Conservation (phyloP, 1,139 yeast genomes). For the Pichia sp. region DNA sequence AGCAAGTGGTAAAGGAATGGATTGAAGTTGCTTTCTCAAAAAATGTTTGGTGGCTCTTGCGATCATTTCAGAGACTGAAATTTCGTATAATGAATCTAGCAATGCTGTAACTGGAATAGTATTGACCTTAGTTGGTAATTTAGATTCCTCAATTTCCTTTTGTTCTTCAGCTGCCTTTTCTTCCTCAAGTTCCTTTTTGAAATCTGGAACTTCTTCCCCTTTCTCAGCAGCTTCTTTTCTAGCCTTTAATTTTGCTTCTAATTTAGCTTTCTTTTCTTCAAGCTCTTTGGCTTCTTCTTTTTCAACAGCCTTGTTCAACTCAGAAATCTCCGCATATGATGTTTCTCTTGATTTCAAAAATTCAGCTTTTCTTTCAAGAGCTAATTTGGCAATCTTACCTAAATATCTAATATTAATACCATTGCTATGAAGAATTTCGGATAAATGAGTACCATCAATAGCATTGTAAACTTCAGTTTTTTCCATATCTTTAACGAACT, state of each 20-base stretch:
- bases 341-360: slow-evolving; percentile 18
- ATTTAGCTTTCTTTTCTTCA: slow-evolving; percentile 27
- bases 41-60: slow-evolving; percentile 77
- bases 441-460: slow-evolving; percentile 72
- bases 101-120: slow-evolving; percentile 41
- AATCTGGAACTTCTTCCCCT: slow-evolving; percentile 31
- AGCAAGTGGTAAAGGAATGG: slow-evolving; percentile 48
- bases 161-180: slow-evolving; percentile 32
- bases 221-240: slow-evolving; percentile 37
- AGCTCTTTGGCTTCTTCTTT: slow-evolving; percentile 32
- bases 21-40: slow-evolving; percentile 44
- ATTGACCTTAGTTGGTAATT: slow-evolving; percentile 33
- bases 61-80: slow-evolving; percentile 64
- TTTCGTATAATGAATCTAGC: slow-evolving; percentile 40
- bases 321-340: slow-evolving; percentile 23
- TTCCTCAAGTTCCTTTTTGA: slow-evolving; percentile 20
- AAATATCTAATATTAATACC: slow-evolving; percentile 91
- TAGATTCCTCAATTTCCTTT: slow-evolving; percentile 34
- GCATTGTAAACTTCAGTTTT: slow-evolving; percentile 38
- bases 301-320: slow-evolving; percentile 27
- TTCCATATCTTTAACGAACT: slow-evolving; percentile 51
- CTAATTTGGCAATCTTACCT: slow-evolving; percentile 49
- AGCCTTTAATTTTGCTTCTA: slow-evolving; percentile 23
- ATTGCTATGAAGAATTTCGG: slow-evolving; percentile 60
- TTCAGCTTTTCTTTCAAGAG: slow-evolving; percentile 25